phyloP scores from a whole-genome alignment of 192 early-diverging fungal species.

The Entophlyctis luteolus region DNA sequence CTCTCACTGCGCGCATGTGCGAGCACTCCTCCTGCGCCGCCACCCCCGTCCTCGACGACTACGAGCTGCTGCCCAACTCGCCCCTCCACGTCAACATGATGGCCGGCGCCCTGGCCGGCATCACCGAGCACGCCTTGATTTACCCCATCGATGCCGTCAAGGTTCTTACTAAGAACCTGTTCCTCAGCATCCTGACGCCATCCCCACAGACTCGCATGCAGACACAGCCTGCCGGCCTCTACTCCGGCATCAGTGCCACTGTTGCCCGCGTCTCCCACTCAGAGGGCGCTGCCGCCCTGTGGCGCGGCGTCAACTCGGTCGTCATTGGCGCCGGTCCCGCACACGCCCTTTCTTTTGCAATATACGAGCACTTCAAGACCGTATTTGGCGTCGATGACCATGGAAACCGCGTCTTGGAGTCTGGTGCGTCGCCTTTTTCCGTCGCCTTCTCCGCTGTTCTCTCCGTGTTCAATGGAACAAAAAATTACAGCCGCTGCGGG shows the following conservation, averaged over 20 bases:
- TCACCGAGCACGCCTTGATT: constrained; percentile 93
- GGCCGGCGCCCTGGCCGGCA: constrained; percentile 91
- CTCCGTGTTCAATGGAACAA: background rate
- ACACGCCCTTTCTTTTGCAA: constrained; percentile 91
- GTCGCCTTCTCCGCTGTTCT: too few species aligned
- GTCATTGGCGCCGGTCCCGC: constrained; percentile 91
- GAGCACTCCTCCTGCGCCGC: too few species aligned
- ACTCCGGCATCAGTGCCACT: constrained; percentile 75
- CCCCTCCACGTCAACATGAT: constrained; percentile 66
- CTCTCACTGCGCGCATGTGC: too few species aligned
- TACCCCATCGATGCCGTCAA: constrained; percentile 93
- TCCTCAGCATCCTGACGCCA: constrained; percentile 18
- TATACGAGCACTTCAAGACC: constrained; percentile 93
- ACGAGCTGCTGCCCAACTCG: constrained; percentile 5
- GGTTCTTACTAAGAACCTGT: constrained; percentile 8
- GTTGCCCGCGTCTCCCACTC: constrained; percentile 66
- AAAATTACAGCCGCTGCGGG: constrained; percentile 66
- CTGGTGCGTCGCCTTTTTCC: constrained; percentile 35
- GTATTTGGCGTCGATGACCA: constrained; percentile 56
- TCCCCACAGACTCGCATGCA: constrained; percentile 85
- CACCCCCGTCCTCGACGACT: too few species aligned
- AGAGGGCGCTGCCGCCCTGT: constrained; percentile 77
- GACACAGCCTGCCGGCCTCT: constrained; percentile 62
- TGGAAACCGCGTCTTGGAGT: constrained; percentile 57
- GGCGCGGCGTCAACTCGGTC: constrained; percentile 90